Percentiles rank a stretch among this genome's conserved stretches.
Conservation (phyloP, 768 basidiomycete species). For the Agrocybe pediades region DNA sequence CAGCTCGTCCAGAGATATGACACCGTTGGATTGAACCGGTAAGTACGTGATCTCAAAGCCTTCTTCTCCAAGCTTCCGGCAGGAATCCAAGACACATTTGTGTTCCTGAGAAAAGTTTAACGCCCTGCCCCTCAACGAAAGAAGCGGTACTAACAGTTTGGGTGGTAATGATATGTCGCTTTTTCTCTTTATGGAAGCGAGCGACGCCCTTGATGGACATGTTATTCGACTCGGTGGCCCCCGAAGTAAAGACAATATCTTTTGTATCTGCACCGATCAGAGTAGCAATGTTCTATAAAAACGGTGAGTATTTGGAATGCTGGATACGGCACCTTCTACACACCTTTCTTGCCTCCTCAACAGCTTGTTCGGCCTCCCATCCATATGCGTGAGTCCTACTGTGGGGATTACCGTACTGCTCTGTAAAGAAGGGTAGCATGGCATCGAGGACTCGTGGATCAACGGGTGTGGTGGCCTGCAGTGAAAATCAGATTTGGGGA, state of each 20-base stretch:
- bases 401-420: slow-evolving; percentile 97
- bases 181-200: slow-evolving; percentile 91
- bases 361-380: slow-evolving; percentile 96
- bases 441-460: slow-evolving; percentile 96
- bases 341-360: slow-evolving; percentile 90
- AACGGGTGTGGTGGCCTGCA: slow-evolving; percentile 93
- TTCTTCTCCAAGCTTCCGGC: slow-evolving; percentile 92
- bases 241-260: slow-evolving; percentile 96
- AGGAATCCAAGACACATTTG: slow-evolving; percentile 98
- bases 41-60: slow-evolving; percentile 98
- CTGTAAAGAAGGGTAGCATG: slow-evolving; percentile 94
- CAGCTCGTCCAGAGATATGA: slow-evolving; percentile 77
- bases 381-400: slow-evolving; percentile 98
- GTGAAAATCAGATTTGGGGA: slow-evolving; percentile 6
- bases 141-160: slow-evolving; percentile 68
- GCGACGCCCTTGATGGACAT: slow-evolving; percentile 98
- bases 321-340: neutral
- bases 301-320: slow-evolving; percentile 4
- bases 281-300: slow-evolving; percentile 77
- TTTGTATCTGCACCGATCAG: slow-evolving; percentile 94
- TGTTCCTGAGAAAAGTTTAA: slow-evolving; percentile 68
- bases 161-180: slow-evolving; percentile 90
- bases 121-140: neutral
- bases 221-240: slow-evolving; percentile 97
- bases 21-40: slow-evolving; percentile 87